phyloP scores from a whole-genome alignment of 805 yeast genomes.

The Metschnikowia reukaufii region DNA sequence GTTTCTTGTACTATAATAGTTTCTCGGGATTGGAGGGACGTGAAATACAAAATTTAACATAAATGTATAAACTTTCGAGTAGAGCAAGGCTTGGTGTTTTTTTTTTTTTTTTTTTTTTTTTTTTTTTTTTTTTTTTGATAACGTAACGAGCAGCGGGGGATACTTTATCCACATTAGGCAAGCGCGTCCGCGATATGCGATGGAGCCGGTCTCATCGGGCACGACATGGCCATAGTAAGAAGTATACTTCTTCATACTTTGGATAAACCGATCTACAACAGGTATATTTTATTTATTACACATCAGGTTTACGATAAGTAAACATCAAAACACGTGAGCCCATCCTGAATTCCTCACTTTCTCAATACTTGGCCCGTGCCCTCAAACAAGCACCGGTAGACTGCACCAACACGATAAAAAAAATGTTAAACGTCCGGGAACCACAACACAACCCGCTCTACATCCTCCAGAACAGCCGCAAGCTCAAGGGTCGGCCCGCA shows the following conservation, averaged over 20 bases:
- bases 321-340: too few species aligned
- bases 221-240: background rate
- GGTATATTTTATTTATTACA: too few species aligned
- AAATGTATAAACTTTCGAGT: background rate
- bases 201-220: background rate
- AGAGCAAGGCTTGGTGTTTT: background rate
- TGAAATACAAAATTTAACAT: background rate
- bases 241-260: too few species aligned
- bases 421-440: slow-evolving; percentile 15
- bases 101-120: too few species aligned
- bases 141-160: background rate
- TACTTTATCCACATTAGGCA: slow-evolving; percentile 4
- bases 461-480: slow-evolving; percentile 29
- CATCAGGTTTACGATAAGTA: too few species aligned
- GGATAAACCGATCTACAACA: too few species aligned
- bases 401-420: too few species aligned
- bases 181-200: slow-evolving; percentile 7
- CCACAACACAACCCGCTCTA: slow-evolving; percentile 35
- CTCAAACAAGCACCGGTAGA: too few species aligned
- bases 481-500: slow-evolving; percentile 34
- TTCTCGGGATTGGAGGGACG: slow-evolving; percentile 1
- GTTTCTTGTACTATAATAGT: slow-evolving; percentile 21
- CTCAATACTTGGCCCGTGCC: too few species aligned
- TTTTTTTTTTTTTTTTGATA: background rate
- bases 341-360: too few species aligned